These are phyloP conservation scores for Limonium bicolor DNA, from an alignment of 148 eudicot species.

Conservation along the genomic window DNA sequence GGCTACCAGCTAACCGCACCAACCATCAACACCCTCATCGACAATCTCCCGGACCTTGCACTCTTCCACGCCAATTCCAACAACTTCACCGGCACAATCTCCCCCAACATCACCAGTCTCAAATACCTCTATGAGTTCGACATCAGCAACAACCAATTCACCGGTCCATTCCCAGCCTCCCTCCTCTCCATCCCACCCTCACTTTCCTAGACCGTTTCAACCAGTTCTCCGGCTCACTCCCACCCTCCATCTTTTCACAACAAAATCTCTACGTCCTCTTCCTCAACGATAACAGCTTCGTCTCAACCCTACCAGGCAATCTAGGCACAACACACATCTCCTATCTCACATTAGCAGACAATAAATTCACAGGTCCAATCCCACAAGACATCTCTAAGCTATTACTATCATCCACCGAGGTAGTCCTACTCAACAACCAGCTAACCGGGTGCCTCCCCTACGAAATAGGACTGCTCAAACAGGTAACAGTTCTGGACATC, in stretches of 20 bases:
- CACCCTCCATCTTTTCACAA: slow-evolving; percentile 44
- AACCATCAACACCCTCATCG: slow-evolving; percentile 50
- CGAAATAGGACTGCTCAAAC: slow-evolving; percentile 20
- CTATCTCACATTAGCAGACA: slow-evolving; percentile 26
- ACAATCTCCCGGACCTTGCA: slow-evolving; percentile 61
- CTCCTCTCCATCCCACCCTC: slow-evolving; percentile 37
- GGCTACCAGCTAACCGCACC: slow-evolving; percentile 55
- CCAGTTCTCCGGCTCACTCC: slow-evolving; percentile 54
- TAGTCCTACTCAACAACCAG: slow-evolving; percentile 19
- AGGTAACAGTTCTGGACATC: slow-evolving; percentile 16
- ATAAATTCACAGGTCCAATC: slow-evolving; percentile 20
- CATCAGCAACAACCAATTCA: slow-evolving; percentile 67
- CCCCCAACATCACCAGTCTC: slow-evolving; percentile 42
- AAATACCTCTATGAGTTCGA: slow-evolving; percentile 70
- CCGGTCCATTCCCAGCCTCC: slow-evolving; percentile 59
- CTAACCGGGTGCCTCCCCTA: slow-evolving; percentile 26
- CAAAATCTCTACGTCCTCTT: slow-evolving; percentile 36
- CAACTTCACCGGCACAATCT: slow-evolving; percentile 37
- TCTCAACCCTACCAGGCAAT: slow-evolving; percentile 15
- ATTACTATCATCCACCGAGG: slow-evolving; percentile 14
- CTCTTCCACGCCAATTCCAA: slow-evolving; percentile 85
- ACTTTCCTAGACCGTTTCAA: slow-evolving; percentile 69
- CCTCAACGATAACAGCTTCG: slow-evolving; percentile 19
- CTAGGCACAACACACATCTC: slow-evolving; percentile 14
- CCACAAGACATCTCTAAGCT: slow-evolving; percentile 16